Percentiles rank a stretch among this genome's conserved stretches.
Conservation (phyloP, 2,329 filamentous ascomycete genomes). For the Neophaeococcomyces mojaviensis region DNA sequence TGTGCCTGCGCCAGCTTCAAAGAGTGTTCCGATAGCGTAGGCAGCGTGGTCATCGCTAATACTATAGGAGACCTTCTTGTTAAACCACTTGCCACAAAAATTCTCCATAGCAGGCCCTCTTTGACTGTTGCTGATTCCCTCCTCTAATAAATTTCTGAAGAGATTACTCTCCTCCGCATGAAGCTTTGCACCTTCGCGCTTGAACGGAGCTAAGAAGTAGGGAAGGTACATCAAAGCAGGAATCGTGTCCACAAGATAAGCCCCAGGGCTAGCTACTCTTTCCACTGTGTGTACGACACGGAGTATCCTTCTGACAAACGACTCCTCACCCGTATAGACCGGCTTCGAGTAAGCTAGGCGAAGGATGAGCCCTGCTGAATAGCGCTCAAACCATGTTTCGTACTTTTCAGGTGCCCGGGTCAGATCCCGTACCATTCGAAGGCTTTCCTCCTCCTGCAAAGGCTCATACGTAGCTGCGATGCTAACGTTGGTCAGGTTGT, state of each 20-base stretch:
- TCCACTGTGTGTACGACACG: conserved; percentile 30
- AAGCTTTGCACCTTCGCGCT: conserved; percentile 23
- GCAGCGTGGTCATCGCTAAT: conserved; percentile 25
- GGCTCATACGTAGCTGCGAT: conserved; percentile 27
- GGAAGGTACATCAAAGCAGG: conserved; percentile 26
- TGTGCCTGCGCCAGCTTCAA: conserved; percentile 27
- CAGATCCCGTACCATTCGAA: conserved; percentile 27
- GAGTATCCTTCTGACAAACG: conserved; percentile 26
- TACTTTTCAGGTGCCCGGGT: conserved; percentile 27
- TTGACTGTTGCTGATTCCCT: conserved; percentile 25
- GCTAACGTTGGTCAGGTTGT: conserved; percentile 26
- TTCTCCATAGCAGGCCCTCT: conserved; percentile 10
- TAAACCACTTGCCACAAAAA: conserved; percentile 21
- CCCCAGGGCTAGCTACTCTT: conserved; percentile 31
- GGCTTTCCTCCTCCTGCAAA: conserved; percentile 28
- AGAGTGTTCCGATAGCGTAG: conserved; percentile 28
- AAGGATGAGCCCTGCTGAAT: conserved; percentile 32
- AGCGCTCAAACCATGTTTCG: conserved; percentile 31
- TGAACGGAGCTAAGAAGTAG: conserved; percentile 26
- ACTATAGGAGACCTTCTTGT: conserved; percentile 20
- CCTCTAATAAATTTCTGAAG: conserved; percentile 27
- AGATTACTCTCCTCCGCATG: conserved; percentile 25
- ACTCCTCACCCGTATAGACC: conserved; percentile 29
- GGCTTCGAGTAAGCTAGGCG: conserved; percentile 31
- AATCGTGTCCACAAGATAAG: conserved; percentile 30